These are phyloP conservation scores for Apiospora hydei DNA, from an alignment of 2,329 filamentous ascomycete species.

Conservation along the genomic window DNA sequence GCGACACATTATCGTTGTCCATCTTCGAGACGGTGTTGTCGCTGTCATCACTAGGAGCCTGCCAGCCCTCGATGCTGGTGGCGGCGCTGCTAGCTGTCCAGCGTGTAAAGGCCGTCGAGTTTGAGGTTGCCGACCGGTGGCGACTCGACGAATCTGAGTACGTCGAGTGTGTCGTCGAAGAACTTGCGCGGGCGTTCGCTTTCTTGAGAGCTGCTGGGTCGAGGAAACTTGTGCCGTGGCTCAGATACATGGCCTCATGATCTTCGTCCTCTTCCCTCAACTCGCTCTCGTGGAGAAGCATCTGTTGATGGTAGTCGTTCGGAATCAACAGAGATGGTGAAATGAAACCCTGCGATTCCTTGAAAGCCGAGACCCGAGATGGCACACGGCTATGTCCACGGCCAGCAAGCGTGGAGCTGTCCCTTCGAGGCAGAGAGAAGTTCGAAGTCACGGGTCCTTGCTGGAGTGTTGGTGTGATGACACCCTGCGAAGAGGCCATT, in stretches of 20 bases:
- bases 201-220: conserved; percentile 46
- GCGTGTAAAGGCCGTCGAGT: conserved; percentile 60
- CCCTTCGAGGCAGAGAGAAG: conserved; percentile 58
- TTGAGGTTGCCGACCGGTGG: conserved; percentile 61
- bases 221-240: conserved; percentile 34
- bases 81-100: conserved; percentile 61
- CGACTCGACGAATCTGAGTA: conserved; percentile 56
- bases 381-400: conserved; percentile 47
- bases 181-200: conserved; percentile 56
- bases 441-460: conserved; percentile 51
- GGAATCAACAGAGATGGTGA: conserved; percentile 71
- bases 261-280: conserved; percentile 43
- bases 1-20: conserved; percentile 25
- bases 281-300: conserved; percentile 50
- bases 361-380: conserved; percentile 62
- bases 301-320: conserved; percentile 63
- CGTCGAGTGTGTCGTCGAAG: conserved; percentile 60
- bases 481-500: conserved; percentile 49
- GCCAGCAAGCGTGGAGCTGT: conserved; percentile 42
- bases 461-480: conserved; percentile 51
- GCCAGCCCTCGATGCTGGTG: conserved; percentile 42
- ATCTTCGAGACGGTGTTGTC: conserved; percentile 28
- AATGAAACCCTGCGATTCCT: conserved; percentile 62
- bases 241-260: conserved; percentile 36
- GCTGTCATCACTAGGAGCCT: conserved; percentile 31